A percentile compares a stretch with the other conserved stretches of the same genome.
Evolutionary conservation across 1,284 basidiomycete genomes (phyloP).

Genomic region (Crepidotus sp.): DNA sequence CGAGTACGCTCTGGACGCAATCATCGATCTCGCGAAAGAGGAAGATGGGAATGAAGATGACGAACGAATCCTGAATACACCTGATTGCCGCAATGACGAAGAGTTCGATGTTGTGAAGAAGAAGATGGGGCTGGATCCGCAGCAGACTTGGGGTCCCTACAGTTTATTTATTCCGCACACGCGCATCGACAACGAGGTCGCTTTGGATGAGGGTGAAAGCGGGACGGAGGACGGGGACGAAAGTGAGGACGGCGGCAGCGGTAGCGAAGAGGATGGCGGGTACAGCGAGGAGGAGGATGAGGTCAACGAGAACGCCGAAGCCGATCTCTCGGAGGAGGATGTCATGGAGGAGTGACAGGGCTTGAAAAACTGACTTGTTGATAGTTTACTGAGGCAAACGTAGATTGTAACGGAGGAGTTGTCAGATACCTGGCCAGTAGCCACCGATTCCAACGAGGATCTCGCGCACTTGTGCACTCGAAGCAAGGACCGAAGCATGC

Average conservation of each 20-base stretch:
- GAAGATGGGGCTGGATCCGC: constrained; percentile 14
- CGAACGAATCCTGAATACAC: constrained; percentile 6
- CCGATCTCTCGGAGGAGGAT: no score
- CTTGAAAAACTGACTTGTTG: no score
- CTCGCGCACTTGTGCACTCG: no score
- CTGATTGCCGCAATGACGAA: constrained; percentile 18
- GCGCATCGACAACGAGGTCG: not conserved
- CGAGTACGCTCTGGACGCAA: constrained; percentile 21
- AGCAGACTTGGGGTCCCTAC: constrained; percentile 17
- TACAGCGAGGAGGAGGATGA: not conserved
- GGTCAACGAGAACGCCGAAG: not conserved
- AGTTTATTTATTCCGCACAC: not conserved
- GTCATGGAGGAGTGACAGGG: no score
- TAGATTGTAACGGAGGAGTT: no score
- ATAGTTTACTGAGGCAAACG: no score
- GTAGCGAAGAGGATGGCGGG: not conserved
- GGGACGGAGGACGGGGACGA: not conserved
- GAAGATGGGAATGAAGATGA: constrained; percentile 16
- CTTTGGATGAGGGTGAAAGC: not conserved
- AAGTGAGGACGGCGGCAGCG: not conserved
- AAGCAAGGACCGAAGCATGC: no score
- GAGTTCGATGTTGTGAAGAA: constrained; percentile 19
- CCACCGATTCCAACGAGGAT: no score
- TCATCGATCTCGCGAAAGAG: constrained; percentile 15
- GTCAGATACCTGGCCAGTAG: no score